Percentiles rank a stretch among this genome's conserved stretches.
These are phyloP conservation scores for Penicillium parvum DNA, from an alignment of 495 filamentous ascomycete species.

Conservation along the genomic window DNA sequence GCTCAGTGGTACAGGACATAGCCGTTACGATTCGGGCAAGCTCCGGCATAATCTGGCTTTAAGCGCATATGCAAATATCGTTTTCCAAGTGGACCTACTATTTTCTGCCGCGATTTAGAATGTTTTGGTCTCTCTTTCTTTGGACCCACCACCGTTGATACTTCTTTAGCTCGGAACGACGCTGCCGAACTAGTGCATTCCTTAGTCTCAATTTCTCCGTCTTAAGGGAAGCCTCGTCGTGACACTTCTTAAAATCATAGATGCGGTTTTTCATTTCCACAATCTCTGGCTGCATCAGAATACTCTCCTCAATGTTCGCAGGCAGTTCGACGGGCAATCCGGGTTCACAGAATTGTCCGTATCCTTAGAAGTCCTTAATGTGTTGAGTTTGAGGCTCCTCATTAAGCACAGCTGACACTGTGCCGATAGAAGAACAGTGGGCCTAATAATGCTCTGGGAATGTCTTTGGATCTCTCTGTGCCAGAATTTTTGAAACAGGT, in stretches of 20 bases:
- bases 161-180: slow-evolving; percentile 11
- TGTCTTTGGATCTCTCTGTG: slow-evolving; percentile 9
- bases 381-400: slow-evolving; percentile 13
- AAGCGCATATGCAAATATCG: slow-evolving; percentile 10
- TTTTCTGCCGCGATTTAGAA: slow-evolving; percentile 14
- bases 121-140: slow-evolving; percentile 15
- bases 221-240: slow-evolving; percentile 1
- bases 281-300: slow-evolving; percentile 12
- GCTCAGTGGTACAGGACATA: background rate
- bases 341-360: slow-evolving; percentile 14
- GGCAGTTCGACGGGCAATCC: slow-evolving; percentile 13
- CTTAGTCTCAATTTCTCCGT: slow-evolving; percentile 11
- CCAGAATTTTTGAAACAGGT: slow-evolving; percentile 19
- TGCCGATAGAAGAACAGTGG: slow-evolving; percentile 20
- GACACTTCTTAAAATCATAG: background rate
- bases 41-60: slow-evolving; percentile 14
- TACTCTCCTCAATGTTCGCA: slow-evolving; percentile 16
- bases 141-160: slow-evolving; percentile 14
- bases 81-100: slow-evolving; percentile 2
- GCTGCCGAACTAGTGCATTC: slow-evolving; percentile 10
- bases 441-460: slow-evolving; percentile 18
- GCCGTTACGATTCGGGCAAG: slow-evolving; percentile 11
- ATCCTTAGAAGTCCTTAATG: slow-evolving; percentile 24
- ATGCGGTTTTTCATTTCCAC: slow-evolving; percentile 8
- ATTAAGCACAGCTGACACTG: slow-evolving; percentile 14